These are phyloP conservation scores for Hyaloscypha variabilis DNA, from an alignment of 495 filamentous ascomycete species.

Conservation along the genomic window DNA sequence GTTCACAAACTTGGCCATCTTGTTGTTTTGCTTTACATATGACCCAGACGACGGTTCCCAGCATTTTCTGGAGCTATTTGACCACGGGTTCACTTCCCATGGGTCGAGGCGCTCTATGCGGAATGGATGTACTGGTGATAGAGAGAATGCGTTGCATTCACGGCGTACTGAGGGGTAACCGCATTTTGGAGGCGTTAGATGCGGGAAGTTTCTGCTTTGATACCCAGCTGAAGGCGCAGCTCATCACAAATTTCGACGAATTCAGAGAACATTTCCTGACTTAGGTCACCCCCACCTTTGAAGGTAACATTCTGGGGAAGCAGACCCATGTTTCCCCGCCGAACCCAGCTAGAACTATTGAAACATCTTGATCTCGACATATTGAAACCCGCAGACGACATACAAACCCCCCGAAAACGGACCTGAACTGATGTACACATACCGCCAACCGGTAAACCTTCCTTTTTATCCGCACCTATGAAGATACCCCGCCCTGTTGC, in stretches of 20 bases:
- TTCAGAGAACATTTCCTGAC: neutral
- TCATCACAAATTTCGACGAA: neutral
- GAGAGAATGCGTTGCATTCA: neutral
- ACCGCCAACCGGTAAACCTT: neutral
- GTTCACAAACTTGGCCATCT: neutral
- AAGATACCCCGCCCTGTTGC: neutral
- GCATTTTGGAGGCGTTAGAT: neutral
- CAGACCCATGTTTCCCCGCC: neutral
- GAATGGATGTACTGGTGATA: neutral
- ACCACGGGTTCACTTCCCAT: neutral
- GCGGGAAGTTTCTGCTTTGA: neutral
- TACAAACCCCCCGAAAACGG: neutral
- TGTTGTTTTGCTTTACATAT: neutral
- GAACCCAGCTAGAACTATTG: neutral
- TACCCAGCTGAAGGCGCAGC: neutral
- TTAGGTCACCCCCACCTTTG: neutral
- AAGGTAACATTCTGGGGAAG: neutral
- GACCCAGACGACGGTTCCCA: neutral
- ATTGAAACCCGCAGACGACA: neutral
- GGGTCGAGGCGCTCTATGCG: neutral
- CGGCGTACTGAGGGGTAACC: neutral
- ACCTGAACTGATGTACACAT: neutral
- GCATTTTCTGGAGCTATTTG: neutral
- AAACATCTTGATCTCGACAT: neutral
- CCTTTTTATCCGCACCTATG: neutral